Conservation (phyloP, 345 rosid genomes). For the Eucalyptus grandis region DNA sequence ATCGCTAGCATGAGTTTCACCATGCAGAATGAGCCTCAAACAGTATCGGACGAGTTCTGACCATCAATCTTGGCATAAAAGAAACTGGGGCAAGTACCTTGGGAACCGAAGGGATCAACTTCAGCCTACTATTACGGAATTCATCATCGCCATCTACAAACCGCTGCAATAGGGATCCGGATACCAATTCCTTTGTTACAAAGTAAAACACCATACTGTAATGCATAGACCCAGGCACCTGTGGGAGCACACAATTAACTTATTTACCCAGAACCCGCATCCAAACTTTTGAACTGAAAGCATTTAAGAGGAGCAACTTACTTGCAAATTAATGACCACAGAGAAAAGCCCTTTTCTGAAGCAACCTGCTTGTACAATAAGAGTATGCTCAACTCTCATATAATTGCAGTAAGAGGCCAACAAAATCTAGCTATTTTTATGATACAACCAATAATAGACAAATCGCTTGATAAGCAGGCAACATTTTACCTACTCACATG, state of each 20-base stretch:
- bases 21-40: background rate
- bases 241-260: background rate
- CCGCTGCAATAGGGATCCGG: slow-evolving; percentile 88
- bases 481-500: background rate
- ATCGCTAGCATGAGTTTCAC: background rate
- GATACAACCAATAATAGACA: background rate
- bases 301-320: slow-evolving; percentile 18
- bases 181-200: slow-evolving; percentile 53
- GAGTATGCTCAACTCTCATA: background rate
- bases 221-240: slow-evolving; percentile 97
- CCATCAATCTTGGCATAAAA: background rate
- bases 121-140: slow-evolving; percentile 91
- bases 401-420: background rate
- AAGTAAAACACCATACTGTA: slow-evolving; percentile 99
- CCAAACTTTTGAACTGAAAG: background rate
- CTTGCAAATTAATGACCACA: slow-evolving; percentile 62
- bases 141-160: slow-evolving; percentile 99
- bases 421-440: background rate
- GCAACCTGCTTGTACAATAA: slow-evolving; percentile 38
- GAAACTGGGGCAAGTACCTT: slow-evolving; percentile 35
- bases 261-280: background rate
- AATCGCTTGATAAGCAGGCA: background rate
- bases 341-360: slow-evolving; percentile 64
- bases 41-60: background rate
- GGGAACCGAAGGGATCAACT: slow-evolving; percentile 94